Evolutionary conservation across 495 filamentous ascomycete genomes (phyloP).

Genomic region (Annulohypoxylon bovei): DNA sequence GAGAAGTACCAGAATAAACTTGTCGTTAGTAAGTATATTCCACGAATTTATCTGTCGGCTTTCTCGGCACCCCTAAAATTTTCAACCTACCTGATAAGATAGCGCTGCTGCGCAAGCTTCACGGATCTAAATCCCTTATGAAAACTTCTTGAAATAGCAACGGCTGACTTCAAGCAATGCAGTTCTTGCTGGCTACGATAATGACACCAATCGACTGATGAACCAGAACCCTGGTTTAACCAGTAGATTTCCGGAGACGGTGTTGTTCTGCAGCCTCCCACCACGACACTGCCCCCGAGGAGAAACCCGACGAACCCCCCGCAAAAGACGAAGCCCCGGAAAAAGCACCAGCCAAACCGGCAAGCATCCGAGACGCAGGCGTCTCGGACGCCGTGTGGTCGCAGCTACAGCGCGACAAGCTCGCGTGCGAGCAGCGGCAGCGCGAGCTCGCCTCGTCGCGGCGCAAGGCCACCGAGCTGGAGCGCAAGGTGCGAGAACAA

Average conservation of each 20-base stretch:
- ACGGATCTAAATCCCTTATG: neutral
- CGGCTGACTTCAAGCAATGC: constrained; percentile 3
- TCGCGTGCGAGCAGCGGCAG: constrained; percentile 47
- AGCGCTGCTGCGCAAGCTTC: neutral
- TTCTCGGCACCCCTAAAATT: neutral
- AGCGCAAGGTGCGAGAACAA: constrained; percentile 28
- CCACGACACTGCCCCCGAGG: constrained; percentile 50
- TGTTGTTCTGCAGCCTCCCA: constrained; percentile 55
- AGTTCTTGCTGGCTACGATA: constrained; percentile 76
- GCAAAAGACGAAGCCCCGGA: neutral
- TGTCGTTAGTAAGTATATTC: constrained; percentile 61
- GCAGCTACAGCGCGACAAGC: constrained; percentile 63
- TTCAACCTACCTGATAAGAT: neutral
- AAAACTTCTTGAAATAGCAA: constrained; percentile 45
- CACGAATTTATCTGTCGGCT: neutral
- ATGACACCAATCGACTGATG: constrained; percentile 77
- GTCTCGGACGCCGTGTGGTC: constrained; percentile 71
- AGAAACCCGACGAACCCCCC: constrained; percentile 7
- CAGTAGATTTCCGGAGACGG: constrained; percentile 65
- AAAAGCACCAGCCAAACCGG: neutral
- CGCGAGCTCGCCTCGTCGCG: constrained; percentile 9
- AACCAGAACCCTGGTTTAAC: constrained; percentile 67
- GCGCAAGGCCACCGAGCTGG: constrained; percentile 39
- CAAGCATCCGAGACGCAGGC: constrained; percentile 59
- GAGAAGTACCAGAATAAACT: constrained; percentile 69